Evolutionary conservation across 148 eudicot genomes (phyloP).

Genomic region (Nepenthes gracilis): DNA sequence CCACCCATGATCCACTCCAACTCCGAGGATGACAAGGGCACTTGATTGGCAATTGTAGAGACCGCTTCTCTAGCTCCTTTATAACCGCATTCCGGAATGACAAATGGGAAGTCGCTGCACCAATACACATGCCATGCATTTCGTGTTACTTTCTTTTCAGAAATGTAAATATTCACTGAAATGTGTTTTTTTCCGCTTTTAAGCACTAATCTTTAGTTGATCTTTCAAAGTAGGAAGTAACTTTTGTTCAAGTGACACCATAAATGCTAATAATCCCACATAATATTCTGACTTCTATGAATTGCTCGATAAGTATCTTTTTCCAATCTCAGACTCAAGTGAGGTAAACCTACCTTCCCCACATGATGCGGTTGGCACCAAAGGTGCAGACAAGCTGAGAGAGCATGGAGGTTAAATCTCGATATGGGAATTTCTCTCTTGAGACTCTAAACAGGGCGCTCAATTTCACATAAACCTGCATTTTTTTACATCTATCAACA

Average conservation of each 20-base stretch:
- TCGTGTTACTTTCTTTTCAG: neutral
- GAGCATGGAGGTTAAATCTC: slow-evolving; percentile 44
- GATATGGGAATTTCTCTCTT: slow-evolving; percentile 57
- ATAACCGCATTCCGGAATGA: slow-evolving; percentile 74
- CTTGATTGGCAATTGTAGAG: slow-evolving; percentile 27
- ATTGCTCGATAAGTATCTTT: neutral
- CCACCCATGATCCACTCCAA: slow-evolving; percentile 70
- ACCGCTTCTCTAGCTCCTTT: slow-evolving; percentile 63
- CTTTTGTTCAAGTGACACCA: no score
- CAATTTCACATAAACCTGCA: slow-evolving; percentile 76
- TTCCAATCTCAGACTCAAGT: neutral
- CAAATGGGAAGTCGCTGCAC: slow-evolving; percentile 84
- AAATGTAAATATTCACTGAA: no score
- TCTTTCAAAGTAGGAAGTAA: no score
- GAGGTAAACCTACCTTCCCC: slow-evolving; percentile 66
- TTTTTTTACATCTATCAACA: slow-evolving; percentile 3
- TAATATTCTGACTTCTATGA: no score
- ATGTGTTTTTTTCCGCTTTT: no score
- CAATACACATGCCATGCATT: neutral
- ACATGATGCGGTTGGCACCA: slow-evolving; percentile 90
- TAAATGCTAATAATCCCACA: no score
- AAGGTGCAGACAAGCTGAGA: slow-evolving; percentile 50
- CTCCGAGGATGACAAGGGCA: slow-evolving; percentile 36
- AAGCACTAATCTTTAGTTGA: no score
- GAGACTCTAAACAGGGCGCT: slow-evolving; percentile 89